phyloP scores from a whole-genome alignment of 2,329 filamentous ascomycete species.

The Curvularia hawaiiensis region DNA sequence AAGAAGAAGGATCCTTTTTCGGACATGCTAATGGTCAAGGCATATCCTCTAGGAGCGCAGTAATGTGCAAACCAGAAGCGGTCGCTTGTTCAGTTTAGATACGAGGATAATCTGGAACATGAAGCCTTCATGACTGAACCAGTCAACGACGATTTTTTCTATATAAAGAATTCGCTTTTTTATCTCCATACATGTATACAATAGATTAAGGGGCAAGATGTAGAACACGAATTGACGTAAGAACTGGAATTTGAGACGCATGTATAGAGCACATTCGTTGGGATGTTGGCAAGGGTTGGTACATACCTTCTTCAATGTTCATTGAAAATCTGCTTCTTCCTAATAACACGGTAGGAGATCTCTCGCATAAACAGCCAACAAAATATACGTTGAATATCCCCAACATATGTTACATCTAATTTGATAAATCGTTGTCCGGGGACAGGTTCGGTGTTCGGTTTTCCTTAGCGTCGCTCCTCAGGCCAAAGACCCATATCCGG shows the following conservation, averaged over 20 bases:
- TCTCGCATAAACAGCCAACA: not conserved
- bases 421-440: not conserved
- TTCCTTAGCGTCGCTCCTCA: not conserved
- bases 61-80: not conserved
- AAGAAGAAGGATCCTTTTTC: conserved; percentile 8
- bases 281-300: not conserved
- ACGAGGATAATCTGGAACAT: not conserved
- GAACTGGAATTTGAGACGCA: not conserved
- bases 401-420: not conserved
- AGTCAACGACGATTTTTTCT: not conserved
- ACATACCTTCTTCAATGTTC: not conserved
- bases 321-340: not conserved
- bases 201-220: not conserved
- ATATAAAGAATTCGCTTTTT: not conserved
- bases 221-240: conserved; percentile 2
- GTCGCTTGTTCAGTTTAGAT: not conserved
- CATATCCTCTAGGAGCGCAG: not conserved
- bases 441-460: not conserved
- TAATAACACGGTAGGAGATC: not conserved
- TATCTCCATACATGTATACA: not conserved
- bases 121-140: not conserved
- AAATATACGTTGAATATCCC: not conserved
- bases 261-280: not conserved
- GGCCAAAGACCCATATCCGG: not conserved
- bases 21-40: not conserved